phyloP scores from a whole-genome alignment of 331 rosid species.

The Quercus phellos region DNA sequence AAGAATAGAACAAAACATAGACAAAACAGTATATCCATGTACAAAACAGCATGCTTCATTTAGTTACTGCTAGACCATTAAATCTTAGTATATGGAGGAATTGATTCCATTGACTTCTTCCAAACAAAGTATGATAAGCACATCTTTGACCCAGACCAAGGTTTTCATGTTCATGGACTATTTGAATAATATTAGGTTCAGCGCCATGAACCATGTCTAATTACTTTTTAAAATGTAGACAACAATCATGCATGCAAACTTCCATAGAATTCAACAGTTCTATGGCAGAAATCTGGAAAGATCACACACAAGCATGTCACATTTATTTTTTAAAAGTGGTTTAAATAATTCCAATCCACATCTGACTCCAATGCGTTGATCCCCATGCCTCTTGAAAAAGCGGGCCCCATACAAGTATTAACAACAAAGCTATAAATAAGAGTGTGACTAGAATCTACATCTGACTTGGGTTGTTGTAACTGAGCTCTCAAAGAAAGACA shows the following conservation, averaged over 20 bases:
- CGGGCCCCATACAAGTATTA: background rate
- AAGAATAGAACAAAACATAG: background rate
- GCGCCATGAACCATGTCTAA: background rate
- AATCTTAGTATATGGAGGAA: background rate
- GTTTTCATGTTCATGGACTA: background rate
- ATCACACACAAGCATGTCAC: background rate
- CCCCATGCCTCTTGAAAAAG: background rate
- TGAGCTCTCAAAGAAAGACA: background rate
- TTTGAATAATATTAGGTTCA: background rate
- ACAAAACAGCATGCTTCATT: background rate
- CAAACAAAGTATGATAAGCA: background rate
- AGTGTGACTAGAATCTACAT: background rate
- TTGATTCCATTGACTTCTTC: background rate
- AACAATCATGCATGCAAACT: background rate
- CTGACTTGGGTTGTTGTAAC: background rate
- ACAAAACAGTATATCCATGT: no score
- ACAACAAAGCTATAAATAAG: background rate
- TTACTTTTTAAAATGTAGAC: background rate
- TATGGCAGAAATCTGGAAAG: background rate
- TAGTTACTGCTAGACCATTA: background rate
- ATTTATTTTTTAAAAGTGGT: background rate
- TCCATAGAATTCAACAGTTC: background rate
- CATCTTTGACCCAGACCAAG: background rate
- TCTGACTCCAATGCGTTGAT: background rate
- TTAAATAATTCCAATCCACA: no score